phyloP scores from a whole-genome alignment of 305 asterid genomes.

The Fraxinus baroniana region DNA sequence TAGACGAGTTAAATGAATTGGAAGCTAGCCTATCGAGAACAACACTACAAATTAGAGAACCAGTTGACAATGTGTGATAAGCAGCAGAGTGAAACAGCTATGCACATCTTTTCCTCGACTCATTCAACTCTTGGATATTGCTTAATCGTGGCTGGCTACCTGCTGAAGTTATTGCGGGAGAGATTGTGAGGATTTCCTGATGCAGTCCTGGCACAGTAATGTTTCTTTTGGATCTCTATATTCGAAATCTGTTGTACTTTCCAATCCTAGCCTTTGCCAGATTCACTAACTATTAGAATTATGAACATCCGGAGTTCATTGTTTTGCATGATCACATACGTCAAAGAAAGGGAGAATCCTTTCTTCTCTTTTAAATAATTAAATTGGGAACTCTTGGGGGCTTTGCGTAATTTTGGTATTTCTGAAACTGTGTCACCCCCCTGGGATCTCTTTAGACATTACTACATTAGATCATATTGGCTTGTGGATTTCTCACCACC shows the following conservation, averaged over 20 bases:
- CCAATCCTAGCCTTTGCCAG: neutral
- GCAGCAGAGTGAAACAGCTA: neutral
- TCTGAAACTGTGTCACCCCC: neutral
- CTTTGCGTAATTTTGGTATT: neutral
- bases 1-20: slow-evolving; percentile 85
- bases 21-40: slow-evolving; percentile 86
- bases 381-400: neutral
- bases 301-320: neutral
- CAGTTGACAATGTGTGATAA: slow-evolving; percentile 27
- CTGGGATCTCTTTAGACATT: neutral
- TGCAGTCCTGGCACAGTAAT: neutral
- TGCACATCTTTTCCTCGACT: slow-evolving; percentile 3
- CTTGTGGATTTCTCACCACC: neutral
- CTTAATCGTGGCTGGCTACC: neutral
- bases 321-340: neutral
- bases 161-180: slow-evolving; percentile 16
- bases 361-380: neutral
- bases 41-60: slow-evolving; percentile 67
- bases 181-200: neutral
- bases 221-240: neutral
- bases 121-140: neutral
- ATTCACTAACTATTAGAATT: neutral
- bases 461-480: neutral
- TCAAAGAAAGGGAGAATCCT: neutral
- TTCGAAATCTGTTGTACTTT: neutral